phyloP scores from a whole-genome alignment of 805 yeast species.

The Saturnispora diversa region DNA sequence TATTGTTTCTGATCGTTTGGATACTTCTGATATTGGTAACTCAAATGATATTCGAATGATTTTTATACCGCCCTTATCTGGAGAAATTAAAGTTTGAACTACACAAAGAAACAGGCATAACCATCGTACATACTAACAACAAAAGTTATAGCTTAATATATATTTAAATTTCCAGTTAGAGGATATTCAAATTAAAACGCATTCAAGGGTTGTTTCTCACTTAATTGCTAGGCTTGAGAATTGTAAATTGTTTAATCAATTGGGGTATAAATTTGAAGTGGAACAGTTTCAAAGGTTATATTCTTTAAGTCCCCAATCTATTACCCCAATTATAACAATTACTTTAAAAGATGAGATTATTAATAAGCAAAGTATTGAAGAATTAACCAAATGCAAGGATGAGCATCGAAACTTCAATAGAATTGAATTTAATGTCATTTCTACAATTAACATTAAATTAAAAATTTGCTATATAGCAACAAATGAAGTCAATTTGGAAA shows the following conservation, averaged over 20 bases:
- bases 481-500: neutral
- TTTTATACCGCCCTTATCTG: slow-evolving; percentile 6
- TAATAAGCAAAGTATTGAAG: slow-evolving; percentile 5
- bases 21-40: neutral
- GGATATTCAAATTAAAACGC: neutral
- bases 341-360: slow-evolving; percentile 10
- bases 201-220: neutral
- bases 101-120: no score
- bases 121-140: neutral
- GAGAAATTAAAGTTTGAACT: slow-evolving; percentile 1
- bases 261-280: no score
- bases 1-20: neutral
- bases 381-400: slow-evolving; percentile 9
- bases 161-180: neutral
- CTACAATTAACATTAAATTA: slow-evolving; percentile 8
- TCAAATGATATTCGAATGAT: neutral
- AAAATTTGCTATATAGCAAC: neutral
- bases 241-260: slow-evolving; percentile 1
- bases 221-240: neutral
- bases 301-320: no score
- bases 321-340: neutral
- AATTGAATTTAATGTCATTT: slow-evolving; percentile 3
- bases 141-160: neutral
- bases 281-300: no score
- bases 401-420: slow-evolving; percentile 13